Percentiles rank a stretch among this genome's conserved stretches.
phyloP scores from a whole-genome alignment of 164 flowering plant genomes.

The Magnolia changhungtana region DNA sequence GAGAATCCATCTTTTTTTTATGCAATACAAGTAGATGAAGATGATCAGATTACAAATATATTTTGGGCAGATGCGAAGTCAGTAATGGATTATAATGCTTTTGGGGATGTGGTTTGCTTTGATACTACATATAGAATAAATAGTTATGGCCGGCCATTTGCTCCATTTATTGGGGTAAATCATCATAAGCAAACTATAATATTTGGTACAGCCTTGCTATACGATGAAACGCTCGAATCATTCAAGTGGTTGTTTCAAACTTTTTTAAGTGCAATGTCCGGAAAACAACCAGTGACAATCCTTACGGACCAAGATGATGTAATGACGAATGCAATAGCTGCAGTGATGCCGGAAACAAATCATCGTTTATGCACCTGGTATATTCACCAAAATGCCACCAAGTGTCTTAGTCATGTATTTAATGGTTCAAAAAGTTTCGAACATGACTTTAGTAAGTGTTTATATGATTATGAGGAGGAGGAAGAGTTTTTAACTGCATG shows the following conservation, averaged over 20 bases:
- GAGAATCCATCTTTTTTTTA: conserved; percentile 18
- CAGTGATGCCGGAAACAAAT: conserved; percentile 13
- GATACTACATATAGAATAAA: not conserved
- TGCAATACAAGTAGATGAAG: conserved; percentile 17
- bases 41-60: conserved; percentile 12
- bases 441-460: not conserved
- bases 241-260: conserved; percentile 22
- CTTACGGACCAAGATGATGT: conserved; percentile 16
- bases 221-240: conserved; percentile 16
- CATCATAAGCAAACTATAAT: conserved; percentile 12
- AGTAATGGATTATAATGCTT: conserved; percentile 11
- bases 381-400: conserved; percentile 6
- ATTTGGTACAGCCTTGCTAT: conserved; percentile 19
- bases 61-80: conserved; percentile 23
- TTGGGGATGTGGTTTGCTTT: conserved; percentile 22
- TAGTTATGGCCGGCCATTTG: not conserved
- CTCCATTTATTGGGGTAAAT: conserved; percentile 3
- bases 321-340: conserved; percentile 18
- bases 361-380: conserved; percentile 21
- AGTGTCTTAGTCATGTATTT: conserved; percentile 9
- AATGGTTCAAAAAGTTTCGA: not conserved
- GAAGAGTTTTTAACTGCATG: not conserved
- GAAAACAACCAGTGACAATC: conserved; percentile 5
- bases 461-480: not conserved
- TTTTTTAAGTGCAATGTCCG: conserved; percentile 8